Evolutionary conservation across 176 grass and related monocot species (phyloP).

Genomic region (Oryza rufipogon): DNA sequence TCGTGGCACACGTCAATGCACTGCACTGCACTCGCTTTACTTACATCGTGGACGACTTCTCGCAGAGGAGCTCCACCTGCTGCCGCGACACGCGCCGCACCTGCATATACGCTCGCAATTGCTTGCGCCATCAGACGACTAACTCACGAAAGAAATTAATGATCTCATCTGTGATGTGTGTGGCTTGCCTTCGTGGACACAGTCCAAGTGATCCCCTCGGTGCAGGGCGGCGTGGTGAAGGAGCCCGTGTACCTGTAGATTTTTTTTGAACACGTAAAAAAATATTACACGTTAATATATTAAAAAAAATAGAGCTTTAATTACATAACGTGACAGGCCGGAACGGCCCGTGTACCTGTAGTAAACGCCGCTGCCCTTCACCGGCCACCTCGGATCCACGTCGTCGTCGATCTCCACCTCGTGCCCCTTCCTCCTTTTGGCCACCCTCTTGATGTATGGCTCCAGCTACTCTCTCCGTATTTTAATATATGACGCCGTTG

Average conservation of each 20-base stretch:
- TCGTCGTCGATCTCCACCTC: constrained; percentile 51
- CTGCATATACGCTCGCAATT: background rate
- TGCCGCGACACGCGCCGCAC: constrained; percentile 48
- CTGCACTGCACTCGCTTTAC: background rate
- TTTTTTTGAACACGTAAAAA: no score
- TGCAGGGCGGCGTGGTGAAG: constrained; percentile 80
- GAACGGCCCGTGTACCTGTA: constrained; percentile 59
- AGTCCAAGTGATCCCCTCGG: constrained; percentile 73
- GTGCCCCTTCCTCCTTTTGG: constrained; percentile 26
- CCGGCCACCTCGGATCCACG: constrained; percentile 50
- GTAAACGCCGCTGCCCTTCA: constrained; percentile 53
- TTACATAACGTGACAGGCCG: no score
- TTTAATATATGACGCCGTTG: no score
- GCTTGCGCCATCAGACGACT: no score
- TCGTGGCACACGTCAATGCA: background rate
- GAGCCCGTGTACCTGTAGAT: constrained; percentile 21
- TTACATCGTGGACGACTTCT: constrained; percentile 71
- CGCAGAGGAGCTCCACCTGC: constrained; percentile 56
- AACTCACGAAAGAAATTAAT: no score
- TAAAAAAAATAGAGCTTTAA: no score
- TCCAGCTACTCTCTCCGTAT: constrained; percentile 42
- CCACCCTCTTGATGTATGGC: constrained; percentile 47
- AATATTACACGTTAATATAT: no score
- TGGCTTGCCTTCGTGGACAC: constrained; percentile 50
- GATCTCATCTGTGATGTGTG: no score